A percentile compares a stretch with the other conserved stretches of the same genome.
Evolutionary conservation across 129 eudicot species (phyloP).

Genomic region (Lactuca saligna): DNA sequence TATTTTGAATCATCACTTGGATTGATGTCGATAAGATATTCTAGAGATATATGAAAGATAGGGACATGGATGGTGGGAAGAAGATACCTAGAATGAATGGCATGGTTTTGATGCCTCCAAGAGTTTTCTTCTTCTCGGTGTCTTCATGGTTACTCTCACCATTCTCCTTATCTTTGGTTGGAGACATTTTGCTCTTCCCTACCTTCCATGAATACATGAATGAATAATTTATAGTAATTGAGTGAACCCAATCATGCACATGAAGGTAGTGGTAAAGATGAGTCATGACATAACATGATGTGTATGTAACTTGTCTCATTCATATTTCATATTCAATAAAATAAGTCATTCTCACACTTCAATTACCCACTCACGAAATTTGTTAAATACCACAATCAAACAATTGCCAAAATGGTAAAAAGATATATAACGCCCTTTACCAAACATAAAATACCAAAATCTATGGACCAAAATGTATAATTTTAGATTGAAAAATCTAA

Average conservation of each 20-base stretch:
- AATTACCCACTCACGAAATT: constrained; percentile 16
- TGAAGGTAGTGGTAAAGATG: constrained; percentile 35
- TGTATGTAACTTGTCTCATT: constrained; percentile 26
- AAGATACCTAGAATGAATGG: constrained; percentile 85
- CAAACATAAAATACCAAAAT: constrained; percentile 29
- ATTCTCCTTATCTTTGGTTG: constrained; percentile 34
- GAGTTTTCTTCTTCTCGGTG: constrained; percentile 38
- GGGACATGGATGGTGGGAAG: not conserved
- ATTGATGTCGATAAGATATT: no score
- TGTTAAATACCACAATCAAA: constrained; percentile 24
- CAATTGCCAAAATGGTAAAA: constrained; percentile 29
- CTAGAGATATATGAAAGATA: not conserved
- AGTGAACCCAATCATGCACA: constrained; percentile 32
- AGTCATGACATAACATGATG: constrained; percentile 38
- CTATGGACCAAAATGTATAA: not conserved
- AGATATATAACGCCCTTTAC: constrained; percentile 6
- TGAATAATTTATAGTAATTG: constrained; percentile 21
- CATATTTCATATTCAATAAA: constrained; percentile 15
- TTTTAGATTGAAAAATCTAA: not conserved
- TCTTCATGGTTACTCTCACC: constrained; percentile 31
- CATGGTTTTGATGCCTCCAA: constrained; percentile 93
- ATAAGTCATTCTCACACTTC: constrained; percentile 22
- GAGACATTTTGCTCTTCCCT: constrained; percentile 35
- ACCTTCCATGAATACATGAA: constrained; percentile 21
- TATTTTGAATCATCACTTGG: not conserved